Evolutionary conservation across 2,329 filamentous ascomycete species (phyloP).

Genomic region (Byssochlamys sp.): DNA sequence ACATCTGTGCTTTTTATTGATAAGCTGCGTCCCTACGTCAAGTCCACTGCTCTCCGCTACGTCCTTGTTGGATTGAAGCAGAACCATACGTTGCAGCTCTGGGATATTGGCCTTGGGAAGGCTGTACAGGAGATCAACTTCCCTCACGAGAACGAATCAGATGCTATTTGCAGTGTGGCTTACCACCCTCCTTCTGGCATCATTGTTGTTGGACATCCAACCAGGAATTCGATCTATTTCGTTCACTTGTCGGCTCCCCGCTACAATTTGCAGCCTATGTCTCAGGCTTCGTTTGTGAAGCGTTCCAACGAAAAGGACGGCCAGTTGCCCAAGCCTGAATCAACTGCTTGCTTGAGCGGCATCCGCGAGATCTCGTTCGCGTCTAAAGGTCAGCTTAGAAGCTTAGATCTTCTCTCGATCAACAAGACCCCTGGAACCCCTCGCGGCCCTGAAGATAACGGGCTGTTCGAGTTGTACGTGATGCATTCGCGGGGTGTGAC

Average conservation of each 20-base stretch:
- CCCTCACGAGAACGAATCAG: constrained; percentile 88
- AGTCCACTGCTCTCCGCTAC: constrained; percentile 81
- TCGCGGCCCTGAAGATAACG: constrained; percentile 54
- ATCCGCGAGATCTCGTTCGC: constrained; percentile 89
- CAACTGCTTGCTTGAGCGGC: constrained; percentile 93
- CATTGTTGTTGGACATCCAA: constrained; percentile 89
- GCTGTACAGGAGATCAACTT: constrained; percentile 95
- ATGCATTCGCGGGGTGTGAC: constrained; percentile 98
- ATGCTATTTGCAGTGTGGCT: constrained; percentile 93
- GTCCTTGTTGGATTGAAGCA: constrained; percentile 97
- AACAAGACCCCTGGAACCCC: constrained; percentile 43
- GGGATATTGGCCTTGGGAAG: constrained; percentile 91
- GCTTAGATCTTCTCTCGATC: constrained; percentile 73
- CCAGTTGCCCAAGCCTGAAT: constrained; percentile 72
- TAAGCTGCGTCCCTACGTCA: constrained; percentile 86
- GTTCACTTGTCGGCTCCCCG: constrained; percentile 88
- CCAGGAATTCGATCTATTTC: constrained; percentile 94
- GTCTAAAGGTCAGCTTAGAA: constrained; percentile 76
- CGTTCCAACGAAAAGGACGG: constrained; percentile 64
- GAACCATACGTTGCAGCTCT: constrained; percentile 95
- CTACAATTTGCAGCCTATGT: constrained; percentile 70
- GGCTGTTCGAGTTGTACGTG: constrained; percentile 86
- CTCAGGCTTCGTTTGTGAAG: constrained; percentile 79
- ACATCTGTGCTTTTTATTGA: constrained; percentile 93
- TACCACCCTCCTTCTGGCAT: constrained; percentile 90